Base-by-base conservation (phyloP, 768 basidiomycete genomes). In the Flagelloscypha sp. region DNA sequence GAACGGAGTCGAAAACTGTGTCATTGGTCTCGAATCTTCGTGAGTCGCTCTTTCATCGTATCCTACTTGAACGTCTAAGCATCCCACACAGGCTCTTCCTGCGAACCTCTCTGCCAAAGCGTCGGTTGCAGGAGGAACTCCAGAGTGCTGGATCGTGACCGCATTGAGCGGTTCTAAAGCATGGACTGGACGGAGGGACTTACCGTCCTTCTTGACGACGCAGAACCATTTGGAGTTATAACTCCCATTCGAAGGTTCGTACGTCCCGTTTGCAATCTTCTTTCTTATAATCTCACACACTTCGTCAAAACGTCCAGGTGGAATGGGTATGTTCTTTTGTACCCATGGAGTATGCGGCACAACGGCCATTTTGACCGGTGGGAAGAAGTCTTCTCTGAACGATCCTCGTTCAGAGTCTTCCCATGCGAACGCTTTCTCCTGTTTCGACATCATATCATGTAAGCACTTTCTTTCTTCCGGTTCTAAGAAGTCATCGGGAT, bases 171-270 rank as follows among this genome's bases (percentile, higher is more conserved):
- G 60, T 38, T 66, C 54, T 1, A 68, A 43, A 39, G 51, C 49
- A 28, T 65, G 61, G 1, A 68, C 61, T 0, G 63, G 35, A 0
- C 54, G 43, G 1, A 67, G 43, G 1, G 45, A 48, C 24, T 57
- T 56, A 0, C 61, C 50, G 36, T 65, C 56, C 37, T 64, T 63
- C 48, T 66, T 65, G 5, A 48, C 16, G 0, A 68, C 58, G 20
- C 55, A 58, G 33, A 67, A 71, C 64, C 61, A 67, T 6, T 53
- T 36, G 0, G 59, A 61, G 0, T 58, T 46, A 19, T 71, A 71
- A 0, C 62, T 63, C 0, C 54, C 55, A 23, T 64, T 54, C 0
- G 56, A 62, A 0, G 52, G 57, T 43, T 72, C 58, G 34, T 66
- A 69, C 0, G 66, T 55, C 1, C 68, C 62, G 0, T 62, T 46